These are phyloP conservation scores for Cordia subcordata DNA, from an alignment of 257 asterid genomes.

Conservation along the genomic window DNA sequence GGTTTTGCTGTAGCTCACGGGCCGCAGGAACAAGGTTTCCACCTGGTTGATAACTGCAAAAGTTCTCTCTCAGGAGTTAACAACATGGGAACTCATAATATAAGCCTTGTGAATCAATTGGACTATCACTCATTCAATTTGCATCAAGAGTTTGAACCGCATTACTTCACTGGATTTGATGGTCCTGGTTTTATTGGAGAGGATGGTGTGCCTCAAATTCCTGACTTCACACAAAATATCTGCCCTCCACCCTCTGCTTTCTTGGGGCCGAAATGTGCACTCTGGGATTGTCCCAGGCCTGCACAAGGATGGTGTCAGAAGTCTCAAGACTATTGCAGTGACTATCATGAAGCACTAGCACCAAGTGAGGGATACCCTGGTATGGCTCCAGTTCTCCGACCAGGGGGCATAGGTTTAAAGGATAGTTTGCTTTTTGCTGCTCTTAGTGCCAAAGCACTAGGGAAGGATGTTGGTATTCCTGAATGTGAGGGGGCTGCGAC, in stretches of 20 bases:
- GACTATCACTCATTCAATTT: slow-evolving; percentile 54
- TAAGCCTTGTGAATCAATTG: slow-evolving; percentile 41
- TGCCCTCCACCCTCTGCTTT: slow-evolving; percentile 93
- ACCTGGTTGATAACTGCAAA: slow-evolving; percentile 58
- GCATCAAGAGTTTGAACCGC: slow-evolving; percentile 63
- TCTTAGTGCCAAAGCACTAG: slow-evolving; percentile 75
- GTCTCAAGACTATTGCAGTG: slow-evolving; percentile 41
- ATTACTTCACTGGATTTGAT: slow-evolving; percentile 50
- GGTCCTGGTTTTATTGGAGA: slow-evolving; percentile 43
- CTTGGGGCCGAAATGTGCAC: slow-evolving; percentile 95
- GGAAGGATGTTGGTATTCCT: slow-evolving; percentile 86
- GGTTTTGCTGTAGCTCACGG: slow-evolving; percentile 39
- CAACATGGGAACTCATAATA: slow-evolving; percentile 39
- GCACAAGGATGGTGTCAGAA: slow-evolving; percentile 38
- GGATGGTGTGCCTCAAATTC: slow-evolving; percentile 43
- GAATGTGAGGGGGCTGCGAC: slow-evolving; percentile 99
- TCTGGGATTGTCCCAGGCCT: slow-evolving; percentile 74
- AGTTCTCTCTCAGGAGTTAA: slow-evolving; percentile 40
- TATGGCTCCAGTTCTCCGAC: slow-evolving; percentile 74
- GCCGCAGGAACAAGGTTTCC: slow-evolving; percentile 53
- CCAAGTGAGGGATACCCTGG: slow-evolving; percentile 82
- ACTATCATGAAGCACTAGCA: slow-evolving; percentile 44
- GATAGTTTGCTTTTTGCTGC: slow-evolving; percentile 91
- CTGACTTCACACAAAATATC: slow-evolving; percentile 50
- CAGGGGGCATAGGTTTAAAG: slow-evolving; percentile 88